Evolutionary conservation across 1,284 basidiomycete species (phyloP).

Genomic region (Sparassis latifolia): DNA sequence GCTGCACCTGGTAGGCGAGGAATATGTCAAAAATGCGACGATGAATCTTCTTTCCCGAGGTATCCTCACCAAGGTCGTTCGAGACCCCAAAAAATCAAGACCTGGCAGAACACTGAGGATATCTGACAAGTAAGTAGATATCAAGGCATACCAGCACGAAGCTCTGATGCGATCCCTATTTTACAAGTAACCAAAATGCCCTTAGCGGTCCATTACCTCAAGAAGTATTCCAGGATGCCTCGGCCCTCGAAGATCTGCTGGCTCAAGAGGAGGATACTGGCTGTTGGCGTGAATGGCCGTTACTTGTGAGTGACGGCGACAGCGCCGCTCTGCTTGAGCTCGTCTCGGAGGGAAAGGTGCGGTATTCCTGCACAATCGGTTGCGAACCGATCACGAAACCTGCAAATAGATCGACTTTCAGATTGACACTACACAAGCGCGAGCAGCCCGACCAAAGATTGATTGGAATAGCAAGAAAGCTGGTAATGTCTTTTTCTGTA

Average conservation of each 20-base stretch:
- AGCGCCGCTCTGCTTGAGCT: constrained; percentile 64
- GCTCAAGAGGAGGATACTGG: constrained; percentile 31
- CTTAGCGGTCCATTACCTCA: constrained; percentile 57
- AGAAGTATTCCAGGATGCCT: constrained; percentile 66
- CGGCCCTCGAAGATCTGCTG: constrained; percentile 48
- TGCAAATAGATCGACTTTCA: constrained; percentile 52
- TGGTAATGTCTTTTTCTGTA: constrained; percentile 31
- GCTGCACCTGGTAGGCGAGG: constrained; percentile 49
- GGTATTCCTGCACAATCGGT: not conserved
- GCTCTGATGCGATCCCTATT: not conserved
- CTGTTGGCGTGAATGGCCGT: constrained; percentile 64
- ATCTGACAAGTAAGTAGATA: constrained; percentile 49
- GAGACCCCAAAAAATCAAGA: constrained; percentile 51
- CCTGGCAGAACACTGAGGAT: constrained; percentile 71
- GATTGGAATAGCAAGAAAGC: constrained; percentile 86
- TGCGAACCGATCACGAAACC: not conserved
- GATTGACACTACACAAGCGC: constrained; percentile 58
- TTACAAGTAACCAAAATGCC: constrained; percentile 55
- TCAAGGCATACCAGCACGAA: not conserved
- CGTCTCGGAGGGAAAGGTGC: constrained; percentile 62
- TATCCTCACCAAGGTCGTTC: constrained; percentile 57
- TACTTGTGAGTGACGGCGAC: constrained; percentile 69
- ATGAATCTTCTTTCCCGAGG: constrained; percentile 54
- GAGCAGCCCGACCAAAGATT: constrained; percentile 42
- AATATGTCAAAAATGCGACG: constrained; percentile 45